Evolutionary conservation across 441 rosid genomes (phyloP).

Genomic region (Euphorbia schlechtendalii): DNA sequence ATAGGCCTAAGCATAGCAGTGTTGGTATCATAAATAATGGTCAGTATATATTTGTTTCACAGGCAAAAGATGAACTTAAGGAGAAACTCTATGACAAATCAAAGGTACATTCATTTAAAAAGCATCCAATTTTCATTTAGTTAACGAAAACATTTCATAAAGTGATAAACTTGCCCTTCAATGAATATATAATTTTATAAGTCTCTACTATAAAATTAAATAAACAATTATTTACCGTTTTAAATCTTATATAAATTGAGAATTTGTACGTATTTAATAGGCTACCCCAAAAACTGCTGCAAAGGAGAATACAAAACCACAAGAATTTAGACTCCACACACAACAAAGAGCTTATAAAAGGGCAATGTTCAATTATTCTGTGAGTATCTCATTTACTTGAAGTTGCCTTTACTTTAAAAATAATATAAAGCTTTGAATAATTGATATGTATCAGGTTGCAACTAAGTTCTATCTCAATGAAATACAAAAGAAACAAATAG

Average conservation of each 20-base stretch:
- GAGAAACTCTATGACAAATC: constrained; percentile 22
- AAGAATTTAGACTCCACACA: constrained; percentile 68
- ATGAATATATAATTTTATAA: too few relatives aligned
- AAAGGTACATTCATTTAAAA: too few relatives aligned
- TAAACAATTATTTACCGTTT: background rate
- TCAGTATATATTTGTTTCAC: constrained; percentile 10
- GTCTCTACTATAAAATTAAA: too few relatives aligned
- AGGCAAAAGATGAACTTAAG: constrained; percentile 44
- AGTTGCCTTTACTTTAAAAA: background rate
- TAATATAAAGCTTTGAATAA: background rate
- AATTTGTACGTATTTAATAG: too few relatives aligned
- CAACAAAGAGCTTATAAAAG: constrained; percentile 73
- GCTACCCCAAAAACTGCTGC: constrained; percentile 29
- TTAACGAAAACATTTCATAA: too few relatives aligned
- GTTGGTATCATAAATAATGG: background rate
- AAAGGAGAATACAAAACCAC: constrained; percentile 62
- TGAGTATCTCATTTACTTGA: constrained; percentile 15
- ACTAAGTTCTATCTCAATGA: constrained; percentile 62
- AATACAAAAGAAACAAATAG: constrained; percentile 49
- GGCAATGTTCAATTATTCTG: constrained; percentile 80
- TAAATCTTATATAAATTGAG: too few relatives aligned
- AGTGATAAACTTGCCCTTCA: too few relatives aligned
- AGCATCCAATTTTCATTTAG: too few relatives aligned
- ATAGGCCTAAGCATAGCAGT: background rate
- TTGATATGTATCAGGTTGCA: constrained; percentile 42